Evolutionary conservation across 129 eudicot genomes (phyloP).

Genomic region (Tanacetum coccineum): DNA sequence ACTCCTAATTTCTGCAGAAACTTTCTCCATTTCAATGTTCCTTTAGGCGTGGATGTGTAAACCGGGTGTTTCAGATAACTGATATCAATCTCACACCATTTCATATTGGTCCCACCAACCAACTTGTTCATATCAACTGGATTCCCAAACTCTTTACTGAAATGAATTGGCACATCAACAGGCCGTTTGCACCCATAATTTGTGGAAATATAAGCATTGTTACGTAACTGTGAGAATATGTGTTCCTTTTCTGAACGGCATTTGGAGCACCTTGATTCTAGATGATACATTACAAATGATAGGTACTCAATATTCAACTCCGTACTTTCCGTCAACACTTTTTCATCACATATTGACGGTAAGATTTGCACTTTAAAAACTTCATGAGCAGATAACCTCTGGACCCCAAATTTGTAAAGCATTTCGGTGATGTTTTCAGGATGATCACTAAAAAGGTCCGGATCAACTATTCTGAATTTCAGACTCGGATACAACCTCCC

Average conservation of each 20-base stretch:
- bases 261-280: conserved; percentile 28
- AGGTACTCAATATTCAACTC: conserved; percentile 54
- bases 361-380: conserved; percentile 52
- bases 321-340: conserved; percentile 21
- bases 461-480: too few relatives aligned
- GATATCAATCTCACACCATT: conserved; percentile 57
- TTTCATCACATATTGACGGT: conserved; percentile 46
- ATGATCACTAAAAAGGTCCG: too few relatives aligned
- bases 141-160: conserved; percentile 47
- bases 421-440: too few relatives aligned
- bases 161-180: conserved; percentile 54
- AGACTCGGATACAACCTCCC: too few relatives aligned
- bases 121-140: conserved; percentile 40
- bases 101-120: conserved; percentile 36
- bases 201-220: conserved; percentile 50
- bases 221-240: conserved; percentile 44
- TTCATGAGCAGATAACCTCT: conserved; percentile 25
- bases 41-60: conserved; percentile 29
- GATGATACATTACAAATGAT: conserved; percentile 59
- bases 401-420: too few relatives aligned
- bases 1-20: conserved; percentile 60
- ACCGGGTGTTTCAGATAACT: conserved; percentile 46
- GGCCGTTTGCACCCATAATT: conserved; percentile 50
- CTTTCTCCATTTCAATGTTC: conserved; percentile 47
- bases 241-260: conserved; percentile 30